Evolutionary conservation across 2,329 filamentous ascomycete species (phyloP), one percentile per base, ranked within the genome.

Genomic region (Colletotrichum truncatum): DNA sequence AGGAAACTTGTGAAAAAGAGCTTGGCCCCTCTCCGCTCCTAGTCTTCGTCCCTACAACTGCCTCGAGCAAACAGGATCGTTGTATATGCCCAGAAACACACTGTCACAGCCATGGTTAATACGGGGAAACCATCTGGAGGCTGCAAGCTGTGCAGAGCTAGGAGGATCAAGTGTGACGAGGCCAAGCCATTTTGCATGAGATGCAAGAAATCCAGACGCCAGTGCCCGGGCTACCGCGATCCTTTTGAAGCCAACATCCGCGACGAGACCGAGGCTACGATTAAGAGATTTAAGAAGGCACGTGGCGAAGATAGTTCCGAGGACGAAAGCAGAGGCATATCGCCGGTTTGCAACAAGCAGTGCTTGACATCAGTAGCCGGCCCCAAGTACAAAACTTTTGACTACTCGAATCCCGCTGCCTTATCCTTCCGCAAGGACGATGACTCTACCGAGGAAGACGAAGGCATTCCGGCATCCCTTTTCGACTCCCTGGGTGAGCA

Each of bases 91-190:
- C 34, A n/a, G 6, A 11, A 26, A 3, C 14, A 16, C 10, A 28
- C 25, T 25, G 23, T 16, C 14, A 16, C 34, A 46, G 62, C 3
- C 43, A 72, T 72, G 70, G 70, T 72, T 18, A 72, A 72, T 59
- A 72, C 70, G 6, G 70, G 70, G 43, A 71, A 72, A 45, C 70
- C 70, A 30, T 72, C 70, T 39, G 64, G 67, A 18, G 70, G 70
- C 28, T 72, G 70, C 64, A 72, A 72, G 51, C 55, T 72, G 28
- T 72, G 70, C 55, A 67, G 68, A 18, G 57, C 65, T 16, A 58
- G 70, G 28, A 65, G 70, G 21, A 72, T 72, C 45, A 72, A 71
- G 48, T 72, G 70, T 38, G 70, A 72, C 18, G 70, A 72, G 55
- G 68, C 54, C 38, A 72, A 68, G 56, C 70, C 70, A 4, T 68